Evolutionary conservation across 1,139 yeast genomes (phyloP).

Genomic region (Magnusiomyces tetraspermus): DNA sequence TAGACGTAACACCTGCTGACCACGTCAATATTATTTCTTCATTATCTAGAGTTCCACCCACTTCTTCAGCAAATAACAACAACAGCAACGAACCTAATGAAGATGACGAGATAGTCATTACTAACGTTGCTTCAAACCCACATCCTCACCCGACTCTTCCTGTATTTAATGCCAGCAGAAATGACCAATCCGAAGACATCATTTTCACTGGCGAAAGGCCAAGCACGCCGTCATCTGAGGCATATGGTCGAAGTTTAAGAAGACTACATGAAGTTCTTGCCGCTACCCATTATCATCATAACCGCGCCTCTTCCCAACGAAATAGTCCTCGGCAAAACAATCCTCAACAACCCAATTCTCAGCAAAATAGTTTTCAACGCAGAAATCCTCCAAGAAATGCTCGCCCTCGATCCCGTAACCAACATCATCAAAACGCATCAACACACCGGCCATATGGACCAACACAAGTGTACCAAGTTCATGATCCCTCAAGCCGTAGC

Average conservation of each 20-base stretch:
- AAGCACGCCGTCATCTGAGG: background rate
- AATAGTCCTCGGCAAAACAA: too few relatives aligned
- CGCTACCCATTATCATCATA: too few relatives aligned
- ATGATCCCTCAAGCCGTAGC: too few relatives aligned
- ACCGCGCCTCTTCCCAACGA: too few relatives aligned
- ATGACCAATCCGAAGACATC: background rate
- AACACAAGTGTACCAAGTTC: too few relatives aligned
- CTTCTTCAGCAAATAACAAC: background rate
- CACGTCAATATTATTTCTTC: background rate
- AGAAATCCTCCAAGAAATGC: too few relatives aligned
- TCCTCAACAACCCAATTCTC: too few relatives aligned
- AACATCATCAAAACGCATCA: too few relatives aligned
- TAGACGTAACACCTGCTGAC: conserved; percentile 4
- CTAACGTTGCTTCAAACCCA: background rate
- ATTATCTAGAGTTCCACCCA: background rate
- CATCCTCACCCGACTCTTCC: background rate
- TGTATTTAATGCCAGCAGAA: background rate
- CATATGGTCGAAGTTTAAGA: background rate
- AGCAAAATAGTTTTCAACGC: too few relatives aligned
- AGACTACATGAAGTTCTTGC: background rate
- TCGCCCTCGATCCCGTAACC: too few relatives aligned
- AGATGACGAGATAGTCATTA: conserved; percentile 1
- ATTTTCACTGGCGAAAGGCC: background rate
- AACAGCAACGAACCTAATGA: conserved; percentile 1
- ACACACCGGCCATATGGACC: too few relatives aligned